These are phyloP conservation scores for Lipomyces lipofer DNA, from an alignment of 805 yeast genomes.

Conservation along the genomic window DNA sequence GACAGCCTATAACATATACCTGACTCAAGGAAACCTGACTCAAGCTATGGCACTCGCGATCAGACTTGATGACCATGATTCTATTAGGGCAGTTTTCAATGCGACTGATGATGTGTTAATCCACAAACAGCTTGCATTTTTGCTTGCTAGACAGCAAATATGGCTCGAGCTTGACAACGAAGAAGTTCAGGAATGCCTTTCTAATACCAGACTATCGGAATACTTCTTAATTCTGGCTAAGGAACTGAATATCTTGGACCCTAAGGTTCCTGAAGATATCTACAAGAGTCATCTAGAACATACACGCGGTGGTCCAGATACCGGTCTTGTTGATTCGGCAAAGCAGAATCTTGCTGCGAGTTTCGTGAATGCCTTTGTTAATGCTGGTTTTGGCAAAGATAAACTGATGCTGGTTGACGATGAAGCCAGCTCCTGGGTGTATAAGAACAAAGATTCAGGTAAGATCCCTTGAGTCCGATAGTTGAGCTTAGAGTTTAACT, in stretches of 20 bases:
- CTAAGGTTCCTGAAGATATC: constrained; percentile 92
- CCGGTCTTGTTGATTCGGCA: constrained; percentile 70
- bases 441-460: constrained; percentile 87
- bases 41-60: constrained; percentile 91
- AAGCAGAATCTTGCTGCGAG: constrained; percentile 92
- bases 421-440: constrained; percentile 79
- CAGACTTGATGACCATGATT: constrained; percentile 76
- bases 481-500: no score
- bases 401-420: constrained; percentile 68
- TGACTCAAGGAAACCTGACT: constrained; percentile 74
- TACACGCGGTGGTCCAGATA: constrained; percentile 55
- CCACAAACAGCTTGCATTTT: constrained; percentile 88
- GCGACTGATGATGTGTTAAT: constrained; percentile 68
- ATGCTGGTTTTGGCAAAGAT: constrained; percentile 88
- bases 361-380: constrained; percentile 89
- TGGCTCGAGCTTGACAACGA: constrained; percentile 57
- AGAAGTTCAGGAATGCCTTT: constrained; percentile 79
- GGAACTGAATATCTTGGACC: constrained; percentile 84
- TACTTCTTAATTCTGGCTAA: constrained; percentile 77
- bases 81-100: constrained; percentile 76
- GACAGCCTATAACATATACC: constrained; percentile 84
- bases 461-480: no score
- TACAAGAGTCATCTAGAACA: constrained; percentile 88
- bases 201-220: constrained; percentile 75
- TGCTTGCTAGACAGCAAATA: constrained; percentile 82